phyloP scores from a whole-genome alignment of 257 asterid species.

The Rubia yunnanensis region DNA sequence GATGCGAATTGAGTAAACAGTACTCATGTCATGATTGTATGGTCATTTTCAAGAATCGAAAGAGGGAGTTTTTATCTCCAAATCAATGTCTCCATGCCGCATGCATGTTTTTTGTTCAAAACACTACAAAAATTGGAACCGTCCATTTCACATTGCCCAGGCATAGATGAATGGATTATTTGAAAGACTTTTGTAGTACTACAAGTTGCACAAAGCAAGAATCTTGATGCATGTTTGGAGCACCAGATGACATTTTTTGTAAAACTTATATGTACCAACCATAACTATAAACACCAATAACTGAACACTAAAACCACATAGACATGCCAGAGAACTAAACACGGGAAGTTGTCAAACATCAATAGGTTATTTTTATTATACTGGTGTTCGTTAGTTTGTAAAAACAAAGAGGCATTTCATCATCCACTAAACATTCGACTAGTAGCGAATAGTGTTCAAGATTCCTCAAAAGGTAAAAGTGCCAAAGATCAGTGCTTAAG shows the following conservation, averaged over 20 bases:
- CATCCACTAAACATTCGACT: neutral
- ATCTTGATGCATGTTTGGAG: no score
- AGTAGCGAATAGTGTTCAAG: neutral
- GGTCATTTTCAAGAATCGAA: no score
- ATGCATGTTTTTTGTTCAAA: no score
- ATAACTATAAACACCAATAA: constrained; percentile 4
- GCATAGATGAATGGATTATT: no score
- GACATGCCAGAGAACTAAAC: neutral
- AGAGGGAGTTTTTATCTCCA: no score
- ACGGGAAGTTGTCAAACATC: neutral
- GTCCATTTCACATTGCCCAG: no score
- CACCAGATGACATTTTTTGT: constrained; percentile 6
- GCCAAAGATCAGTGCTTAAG: neutral
- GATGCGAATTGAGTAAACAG: no score
- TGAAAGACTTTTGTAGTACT: no score
- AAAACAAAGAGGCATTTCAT: neutral
- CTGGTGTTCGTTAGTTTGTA: neutral
- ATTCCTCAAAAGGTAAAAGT: neutral
- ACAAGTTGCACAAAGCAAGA: no score
- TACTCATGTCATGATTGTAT: no score
- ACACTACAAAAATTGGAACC: no score
- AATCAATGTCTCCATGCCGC: no score
- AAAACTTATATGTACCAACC: constrained; percentile 5
- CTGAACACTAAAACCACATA: neutral
- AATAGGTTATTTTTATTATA: neutral